Percentiles rank a stretch among this genome's conserved stretches.
phyloP scores from a whole-genome alignment of 495 filamentous ascomycete species.

The Diplogelasinospora grovesii region DNA sequence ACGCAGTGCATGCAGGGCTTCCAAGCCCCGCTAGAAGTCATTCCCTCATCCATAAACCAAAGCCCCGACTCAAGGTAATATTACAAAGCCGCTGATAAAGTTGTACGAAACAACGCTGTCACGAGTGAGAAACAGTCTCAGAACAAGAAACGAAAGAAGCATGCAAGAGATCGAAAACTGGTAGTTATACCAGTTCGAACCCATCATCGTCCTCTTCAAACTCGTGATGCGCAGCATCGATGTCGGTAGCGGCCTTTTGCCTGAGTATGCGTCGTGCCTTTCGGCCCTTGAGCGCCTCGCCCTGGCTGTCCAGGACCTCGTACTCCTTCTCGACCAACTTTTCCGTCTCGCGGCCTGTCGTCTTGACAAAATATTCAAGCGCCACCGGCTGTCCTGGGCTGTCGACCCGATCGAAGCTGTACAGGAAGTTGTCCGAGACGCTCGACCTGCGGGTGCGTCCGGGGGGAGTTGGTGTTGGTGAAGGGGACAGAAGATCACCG shows the following conservation, averaged over 20 bases:
- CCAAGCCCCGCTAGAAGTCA: background rate
- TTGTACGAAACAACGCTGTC: too few relatives aligned
- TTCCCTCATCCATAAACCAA: background rate
- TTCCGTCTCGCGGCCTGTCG: slow-evolving; percentile 35
- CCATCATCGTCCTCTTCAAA: slow-evolving; percentile 34
- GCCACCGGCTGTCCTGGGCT: slow-evolving; percentile 31
- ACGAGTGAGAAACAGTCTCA: too few relatives aligned
- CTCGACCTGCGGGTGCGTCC: slow-evolving; percentile 16
- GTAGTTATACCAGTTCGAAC: slow-evolving; percentile 36
- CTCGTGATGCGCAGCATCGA: background rate
- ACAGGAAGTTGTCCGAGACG: slow-evolving; percentile 32
- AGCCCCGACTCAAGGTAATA: background rate
- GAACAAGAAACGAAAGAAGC: background rate
- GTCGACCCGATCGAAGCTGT: slow-evolving; percentile 38
- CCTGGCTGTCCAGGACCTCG: slow-evolving; percentile 39
- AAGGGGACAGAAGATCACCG: slow-evolving; percentile 20
- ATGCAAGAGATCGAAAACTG: background rate
- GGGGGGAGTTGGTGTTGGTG: too few relatives aligned
- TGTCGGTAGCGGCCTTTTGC: slow-evolving; percentile 7
- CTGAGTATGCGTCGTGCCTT: slow-evolving; percentile 35
- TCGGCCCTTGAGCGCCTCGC: slow-evolving; percentile 36
- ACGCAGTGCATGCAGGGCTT: too few relatives aligned
- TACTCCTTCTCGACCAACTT: slow-evolving; percentile 43
- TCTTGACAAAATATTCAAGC: slow-evolving; percentile 40
- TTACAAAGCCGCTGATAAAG: too few relatives aligned